Conservation (phyloP, 257 asterid species). For the Solanum arcanum region DNA sequence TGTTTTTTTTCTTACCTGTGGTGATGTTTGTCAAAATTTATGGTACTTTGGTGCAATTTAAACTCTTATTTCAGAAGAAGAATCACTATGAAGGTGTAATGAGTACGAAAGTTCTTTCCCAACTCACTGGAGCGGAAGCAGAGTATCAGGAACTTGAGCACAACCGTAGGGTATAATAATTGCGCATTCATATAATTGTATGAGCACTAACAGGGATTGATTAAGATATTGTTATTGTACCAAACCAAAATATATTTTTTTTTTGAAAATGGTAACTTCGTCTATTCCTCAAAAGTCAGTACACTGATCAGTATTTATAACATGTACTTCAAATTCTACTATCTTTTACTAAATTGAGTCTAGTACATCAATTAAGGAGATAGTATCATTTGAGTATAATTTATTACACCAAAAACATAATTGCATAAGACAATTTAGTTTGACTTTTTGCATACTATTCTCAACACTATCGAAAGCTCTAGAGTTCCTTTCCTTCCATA, state of each 20-base stretch:
- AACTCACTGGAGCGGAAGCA: constrained; percentile 37
- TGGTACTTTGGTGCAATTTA: background rate
- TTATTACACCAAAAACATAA: too few relatives aligned
- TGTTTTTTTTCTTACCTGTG: background rate
- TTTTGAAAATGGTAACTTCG: too few relatives aligned
- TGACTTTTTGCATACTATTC: too few relatives aligned
- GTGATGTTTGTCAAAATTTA: background rate
- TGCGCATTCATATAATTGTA: background rate
- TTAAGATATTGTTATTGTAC: background rate
- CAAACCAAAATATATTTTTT: background rate
- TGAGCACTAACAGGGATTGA: background rate
- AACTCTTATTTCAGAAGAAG: constrained; percentile 37
- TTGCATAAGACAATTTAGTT: too few relatives aligned
- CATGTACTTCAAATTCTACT: too few relatives aligned
- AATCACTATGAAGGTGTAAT: constrained; percentile 45
- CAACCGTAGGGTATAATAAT: constrained; percentile 43
- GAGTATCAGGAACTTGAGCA: constrained; percentile 49
- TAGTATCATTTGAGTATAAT: too few relatives aligned
- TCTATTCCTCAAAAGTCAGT: too few relatives aligned
- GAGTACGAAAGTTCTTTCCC: constrained; percentile 42
- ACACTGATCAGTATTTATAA: too few relatives aligned
- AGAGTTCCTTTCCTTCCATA: too few relatives aligned
- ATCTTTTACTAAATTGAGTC: too few relatives aligned
- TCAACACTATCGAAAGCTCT: too few relatives aligned
- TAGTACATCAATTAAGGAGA: too few relatives aligned